phyloP scores from a whole-genome alignment of 257 asterid genomes.

The Buddleja alternifolia region DNA sequence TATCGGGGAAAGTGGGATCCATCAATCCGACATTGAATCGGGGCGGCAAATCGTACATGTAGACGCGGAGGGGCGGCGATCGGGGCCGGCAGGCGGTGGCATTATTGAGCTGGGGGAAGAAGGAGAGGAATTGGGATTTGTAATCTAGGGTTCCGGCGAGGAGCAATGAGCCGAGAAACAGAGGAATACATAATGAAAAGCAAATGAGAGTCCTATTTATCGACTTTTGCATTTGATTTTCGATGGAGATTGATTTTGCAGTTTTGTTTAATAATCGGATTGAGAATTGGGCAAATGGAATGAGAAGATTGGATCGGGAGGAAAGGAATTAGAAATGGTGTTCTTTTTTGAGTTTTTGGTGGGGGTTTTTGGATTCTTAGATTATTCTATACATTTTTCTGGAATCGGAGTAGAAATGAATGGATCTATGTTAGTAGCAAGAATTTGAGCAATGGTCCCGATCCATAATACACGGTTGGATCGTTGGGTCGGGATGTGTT shows the following conservation, averaged over 20 bases:
- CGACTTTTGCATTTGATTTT: conserved; percentile 42
- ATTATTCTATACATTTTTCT: background rate
- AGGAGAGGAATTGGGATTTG: conserved; percentile 40
- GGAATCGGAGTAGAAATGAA: background rate
- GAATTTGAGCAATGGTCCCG: no score
- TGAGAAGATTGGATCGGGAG: conserved; percentile 22
- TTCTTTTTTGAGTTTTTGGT: background rate
- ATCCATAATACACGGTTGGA: no score
- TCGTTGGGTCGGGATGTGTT: no score
- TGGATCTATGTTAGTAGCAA: background rate
- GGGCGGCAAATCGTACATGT: conserved; percentile 61
- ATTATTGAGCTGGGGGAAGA: conserved; percentile 45
- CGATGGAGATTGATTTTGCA: no score
- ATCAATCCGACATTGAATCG: conserved; percentile 55
- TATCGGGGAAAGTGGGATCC: conserved; percentile 42
- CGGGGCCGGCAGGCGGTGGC: conserved; percentile 33
- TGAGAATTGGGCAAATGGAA: conserved; percentile 18
- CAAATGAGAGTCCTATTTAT: conserved; percentile 40
- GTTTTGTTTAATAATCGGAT: background rate
- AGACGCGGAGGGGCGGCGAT: conserved; percentile 51
- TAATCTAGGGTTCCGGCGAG: conserved; percentile 49
- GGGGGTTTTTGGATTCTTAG: background rate
- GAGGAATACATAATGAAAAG: conserved; percentile 43
- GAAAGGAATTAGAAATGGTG: conserved; percentile 16
- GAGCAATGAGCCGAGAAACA: conserved; percentile 41